Percentiles rank a stretch among this genome's conserved stretches.
phyloP scores from a whole-genome alignment of 2,329 filamentous ascomycete genomes.

The Phoma sp. region DNA sequence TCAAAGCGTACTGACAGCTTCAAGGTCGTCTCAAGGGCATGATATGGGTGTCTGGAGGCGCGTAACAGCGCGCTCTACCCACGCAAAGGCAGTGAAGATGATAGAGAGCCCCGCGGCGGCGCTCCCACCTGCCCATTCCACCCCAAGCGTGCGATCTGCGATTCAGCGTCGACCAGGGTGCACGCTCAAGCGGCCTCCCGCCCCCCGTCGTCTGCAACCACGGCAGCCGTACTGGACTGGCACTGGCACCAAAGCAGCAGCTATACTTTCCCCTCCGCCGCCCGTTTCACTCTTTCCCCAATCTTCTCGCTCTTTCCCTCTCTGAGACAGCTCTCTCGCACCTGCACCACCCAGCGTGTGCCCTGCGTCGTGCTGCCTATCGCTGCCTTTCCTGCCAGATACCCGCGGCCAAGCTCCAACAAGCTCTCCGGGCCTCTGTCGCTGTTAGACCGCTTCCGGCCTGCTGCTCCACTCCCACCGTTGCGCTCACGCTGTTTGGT shows the following conservation, averaged over 20 bases:
- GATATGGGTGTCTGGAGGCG: slow-evolving; percentile 2
- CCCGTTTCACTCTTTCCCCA: slow-evolving; percentile 50
- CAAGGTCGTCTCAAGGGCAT: slow-evolving; percentile 5
- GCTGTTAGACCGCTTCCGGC: slow-evolving; percentile 12
- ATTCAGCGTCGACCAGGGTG: slow-evolving; percentile 21
- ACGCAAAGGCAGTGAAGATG: background rate
- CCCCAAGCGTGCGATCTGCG: slow-evolving; percentile 14
- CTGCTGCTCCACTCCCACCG: slow-evolving; percentile 12
- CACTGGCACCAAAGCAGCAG: slow-evolving; percentile 25
- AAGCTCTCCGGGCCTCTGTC: slow-evolving; percentile 23
- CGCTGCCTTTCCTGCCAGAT: slow-evolving; percentile 22
- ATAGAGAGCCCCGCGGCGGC: background rate
- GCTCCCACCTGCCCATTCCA: slow-evolving; percentile 1
- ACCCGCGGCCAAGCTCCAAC: slow-evolving; percentile 32
- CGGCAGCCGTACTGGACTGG: slow-evolving; percentile 20
- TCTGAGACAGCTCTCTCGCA: slow-evolving; percentile 49
- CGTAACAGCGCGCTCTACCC: background rate
- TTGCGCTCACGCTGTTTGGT: slow-evolving; percentile 19
- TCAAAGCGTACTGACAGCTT: slow-evolving; percentile 25
- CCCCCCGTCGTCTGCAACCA: slow-evolving; percentile 21
- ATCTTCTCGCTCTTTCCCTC: slow-evolving; percentile 52
- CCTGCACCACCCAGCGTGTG: slow-evolving; percentile 37
- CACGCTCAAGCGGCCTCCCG: slow-evolving; percentile 15
- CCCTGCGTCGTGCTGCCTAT: slow-evolving; percentile 30
- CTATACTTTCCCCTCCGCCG: slow-evolving; percentile 45